phyloP scores from a whole-genome alignment of 768 basidiomycete genomes.

The Mycena vitilis region DNA sequence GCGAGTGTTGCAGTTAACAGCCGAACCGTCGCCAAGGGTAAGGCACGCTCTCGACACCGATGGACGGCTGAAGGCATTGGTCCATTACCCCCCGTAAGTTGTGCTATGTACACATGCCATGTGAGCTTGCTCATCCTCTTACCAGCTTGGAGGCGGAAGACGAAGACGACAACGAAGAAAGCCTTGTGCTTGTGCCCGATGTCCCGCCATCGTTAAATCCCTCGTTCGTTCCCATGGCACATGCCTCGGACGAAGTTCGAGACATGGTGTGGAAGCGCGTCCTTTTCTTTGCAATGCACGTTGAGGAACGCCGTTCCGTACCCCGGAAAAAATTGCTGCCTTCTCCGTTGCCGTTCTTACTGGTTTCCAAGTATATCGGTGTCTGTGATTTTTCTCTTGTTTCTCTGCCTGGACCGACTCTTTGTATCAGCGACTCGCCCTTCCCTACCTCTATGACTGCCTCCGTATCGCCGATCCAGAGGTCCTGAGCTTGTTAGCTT shows the following conservation, averaged over 20 bases:
- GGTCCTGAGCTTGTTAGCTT: neutral
- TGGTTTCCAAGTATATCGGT: constrained; percentile 2
- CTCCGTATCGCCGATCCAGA: neutral
- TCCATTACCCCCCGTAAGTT: neutral
- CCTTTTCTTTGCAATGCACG: constrained; percentile 8
- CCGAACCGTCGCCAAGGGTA: no score
- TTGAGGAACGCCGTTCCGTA: neutral
- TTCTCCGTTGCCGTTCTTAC: neutral
- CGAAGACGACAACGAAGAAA: no score
- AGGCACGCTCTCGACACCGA: no score
- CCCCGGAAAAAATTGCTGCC: neutral
- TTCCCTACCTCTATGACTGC: neutral
- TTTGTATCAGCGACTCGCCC: neutral
- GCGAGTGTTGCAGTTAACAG: neutral
- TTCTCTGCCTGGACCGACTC: neutral
- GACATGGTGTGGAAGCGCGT: constrained; percentile 3
- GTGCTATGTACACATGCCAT: no score
- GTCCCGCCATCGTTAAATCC: constrained; percentile 15
- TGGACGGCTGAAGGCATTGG: no score
- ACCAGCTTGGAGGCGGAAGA: no score
- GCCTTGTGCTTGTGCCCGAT: neutral
- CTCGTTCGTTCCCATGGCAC: neutral
- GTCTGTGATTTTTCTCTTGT: neutral
- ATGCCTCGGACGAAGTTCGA: constrained; percentile 7
- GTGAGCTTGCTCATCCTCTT: no score